These are phyloP conservation scores for Penicillium canescens DNA, from an alignment of 495 filamentous ascomycete species.

Conservation along the genomic window DNA sequence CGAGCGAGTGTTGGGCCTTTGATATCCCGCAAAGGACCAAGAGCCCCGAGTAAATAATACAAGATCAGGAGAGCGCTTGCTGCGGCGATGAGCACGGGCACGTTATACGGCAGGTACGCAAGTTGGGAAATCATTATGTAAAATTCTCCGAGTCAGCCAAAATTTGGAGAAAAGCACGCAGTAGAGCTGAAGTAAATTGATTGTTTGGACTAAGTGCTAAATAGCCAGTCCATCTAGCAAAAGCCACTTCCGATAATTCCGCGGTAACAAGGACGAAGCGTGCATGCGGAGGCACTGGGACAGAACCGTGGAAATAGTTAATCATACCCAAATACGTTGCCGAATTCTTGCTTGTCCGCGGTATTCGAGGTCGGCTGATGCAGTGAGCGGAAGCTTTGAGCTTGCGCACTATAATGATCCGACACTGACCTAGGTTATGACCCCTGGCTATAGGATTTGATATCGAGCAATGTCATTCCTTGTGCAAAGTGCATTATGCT, in stretches of 20 bases:
- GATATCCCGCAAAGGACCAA: neutral
- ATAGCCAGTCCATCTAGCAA: neutral
- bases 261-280: neutral
- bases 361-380: no score
- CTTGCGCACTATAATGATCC: no score
- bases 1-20: conserved; percentile 8
- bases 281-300: neutral
- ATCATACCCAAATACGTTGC: no score
- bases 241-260: neutral
- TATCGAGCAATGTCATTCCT: no score
- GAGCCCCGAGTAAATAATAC: neutral
- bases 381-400: no score
- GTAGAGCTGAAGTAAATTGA: neutral
- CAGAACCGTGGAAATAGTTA: neutral
- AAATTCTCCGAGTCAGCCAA: neutral
- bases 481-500: no score
- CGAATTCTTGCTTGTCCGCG: no score
- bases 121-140: neutral
- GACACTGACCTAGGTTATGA: no score
- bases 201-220: no score
- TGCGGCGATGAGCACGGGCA: neutral
- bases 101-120: neutral
- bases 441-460: no score
- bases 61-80: neutral
- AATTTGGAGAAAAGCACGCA: neutral